Evolutionary conservation across 768 basidiomycete species (phyloP).

Genomic region (Agaricus blazei): DNA sequence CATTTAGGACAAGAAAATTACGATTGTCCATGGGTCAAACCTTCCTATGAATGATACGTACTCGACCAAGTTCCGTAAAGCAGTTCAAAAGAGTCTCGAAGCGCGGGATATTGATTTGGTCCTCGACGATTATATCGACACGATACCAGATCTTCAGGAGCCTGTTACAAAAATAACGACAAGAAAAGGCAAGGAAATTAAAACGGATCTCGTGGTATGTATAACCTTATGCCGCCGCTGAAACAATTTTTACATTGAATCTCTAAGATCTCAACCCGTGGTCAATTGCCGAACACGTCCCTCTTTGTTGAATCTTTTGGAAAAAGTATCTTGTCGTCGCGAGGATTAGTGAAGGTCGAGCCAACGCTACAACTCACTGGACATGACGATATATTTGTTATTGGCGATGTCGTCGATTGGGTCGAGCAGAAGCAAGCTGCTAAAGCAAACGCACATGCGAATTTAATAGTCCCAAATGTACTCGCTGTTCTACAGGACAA

Average conservation of each 20-base stretch:
- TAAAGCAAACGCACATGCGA: constrained; percentile 15
- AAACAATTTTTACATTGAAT: neutral
- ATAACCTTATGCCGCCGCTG: neutral
- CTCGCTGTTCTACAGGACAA: constrained; percentile 13
- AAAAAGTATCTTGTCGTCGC: constrained; percentile 21
- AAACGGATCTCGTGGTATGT: constrained; percentile 51
- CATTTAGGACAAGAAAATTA: constrained; percentile 36
- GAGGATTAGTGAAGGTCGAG: constrained; percentile 38
- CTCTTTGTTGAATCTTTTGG: constrained; percentile 37
- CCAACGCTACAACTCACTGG: constrained; percentile 28
- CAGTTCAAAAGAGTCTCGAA: constrained; percentile 30
- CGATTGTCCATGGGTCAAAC: constrained; percentile 48
- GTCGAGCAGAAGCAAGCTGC: constrained; percentile 16
- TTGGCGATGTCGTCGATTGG: constrained; percentile 19
- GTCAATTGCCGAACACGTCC: constrained; percentile 38
- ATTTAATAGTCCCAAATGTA: constrained; percentile 10
- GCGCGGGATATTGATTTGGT: constrained; percentile 40
- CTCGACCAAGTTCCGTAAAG: constrained; percentile 40
- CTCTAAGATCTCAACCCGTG: constrained; percentile 23
- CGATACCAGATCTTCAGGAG: constrained; percentile 27
- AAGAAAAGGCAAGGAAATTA: constrained; percentile 35
- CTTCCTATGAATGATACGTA: constrained; percentile 48
- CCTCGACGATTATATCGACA: constrained; percentile 47
- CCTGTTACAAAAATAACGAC: constrained; percentile 34
- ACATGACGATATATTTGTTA: constrained; percentile 18